Conservation (phyloP, 495 filamentous ascomycete species). For the Bryoglossum gracile region DNA sequence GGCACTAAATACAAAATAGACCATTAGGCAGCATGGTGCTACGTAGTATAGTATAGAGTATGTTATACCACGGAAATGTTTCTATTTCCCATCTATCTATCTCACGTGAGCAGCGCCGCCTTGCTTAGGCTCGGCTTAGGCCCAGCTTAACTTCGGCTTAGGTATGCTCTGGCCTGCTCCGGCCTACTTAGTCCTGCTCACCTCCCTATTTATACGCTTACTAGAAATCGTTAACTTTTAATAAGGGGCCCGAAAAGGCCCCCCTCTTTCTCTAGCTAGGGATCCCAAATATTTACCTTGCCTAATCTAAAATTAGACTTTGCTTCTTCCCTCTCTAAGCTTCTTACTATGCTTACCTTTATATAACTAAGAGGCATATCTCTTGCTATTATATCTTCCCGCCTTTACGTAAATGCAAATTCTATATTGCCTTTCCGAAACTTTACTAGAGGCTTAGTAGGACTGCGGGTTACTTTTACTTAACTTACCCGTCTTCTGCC, state of each 20-base stretch:
- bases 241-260: slow-evolving; percentile 1
- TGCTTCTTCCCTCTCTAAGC: slow-evolving; percentile 9
- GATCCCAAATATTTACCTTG: slow-evolving; percentile 12
- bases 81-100: slow-evolving; percentile 7
- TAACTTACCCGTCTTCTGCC: background rate
- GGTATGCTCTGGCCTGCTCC: background rate
- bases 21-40: too few species aligned
- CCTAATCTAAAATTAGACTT: slow-evolving; percentile 14
- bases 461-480: background rate
- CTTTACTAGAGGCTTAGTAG: background rate
- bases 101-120: slow-evolving; percentile 10
- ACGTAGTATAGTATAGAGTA: too few species aligned
- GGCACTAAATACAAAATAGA: too few species aligned
- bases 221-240: slow-evolving; percentile 4
- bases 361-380: background rate
- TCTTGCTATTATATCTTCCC: background rate
- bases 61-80: slow-evolving; percentile 14
- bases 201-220: slow-evolving; percentile 2
- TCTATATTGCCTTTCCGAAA: background rate
- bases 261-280: slow-evolving; percentile 4
- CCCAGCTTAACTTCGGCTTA: too few species aligned
- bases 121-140: slow-evolving; percentile 6
- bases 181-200: slow-evolving; percentile 1
- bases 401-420: background rate
- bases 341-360: background rate